A percentile compares a stretch with the other conserved stretches of the same genome.
Evolutionary conservation across 179 eudicot species (phyloP).

Genomic region (Patellifolia procumbens): DNA sequence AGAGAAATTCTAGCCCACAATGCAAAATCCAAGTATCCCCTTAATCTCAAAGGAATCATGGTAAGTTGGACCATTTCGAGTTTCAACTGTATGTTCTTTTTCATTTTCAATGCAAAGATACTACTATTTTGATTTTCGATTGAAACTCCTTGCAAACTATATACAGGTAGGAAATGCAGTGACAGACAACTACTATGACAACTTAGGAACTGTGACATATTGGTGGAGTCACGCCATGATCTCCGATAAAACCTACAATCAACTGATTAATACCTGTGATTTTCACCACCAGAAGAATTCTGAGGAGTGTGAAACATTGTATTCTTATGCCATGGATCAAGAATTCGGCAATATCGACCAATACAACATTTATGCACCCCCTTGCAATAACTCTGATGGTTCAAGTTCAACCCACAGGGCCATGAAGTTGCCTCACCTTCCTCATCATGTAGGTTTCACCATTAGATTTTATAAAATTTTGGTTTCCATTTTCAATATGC

Average conservation of each 20-base stretch:
- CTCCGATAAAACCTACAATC: constrained; percentile 68
- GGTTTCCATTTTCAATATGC: no score
- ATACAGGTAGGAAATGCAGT: constrained; percentile 94
- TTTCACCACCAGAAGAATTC: constrained; percentile 76
- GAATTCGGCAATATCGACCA: constrained; percentile 95
- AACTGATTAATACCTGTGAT: constrained; percentile 70
- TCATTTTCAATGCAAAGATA: no score
- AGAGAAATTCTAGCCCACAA: constrained; percentile 37
- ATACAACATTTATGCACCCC: constrained; percentile 90
- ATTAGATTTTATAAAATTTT: not conserved
- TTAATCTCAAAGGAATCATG: constrained; percentile 50
- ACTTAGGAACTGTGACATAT: constrained; percentile 84
- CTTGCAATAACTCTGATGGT: constrained; percentile 68
- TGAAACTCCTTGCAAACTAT: not conserved
- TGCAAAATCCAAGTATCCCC: constrained; percentile 29
- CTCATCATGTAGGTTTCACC: constrained; percentile 43
- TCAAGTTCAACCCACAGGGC: constrained; percentile 38
- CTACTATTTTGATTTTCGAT: not conserved
- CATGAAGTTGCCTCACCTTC: constrained; percentile 71
- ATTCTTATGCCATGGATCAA: constrained; percentile 83
- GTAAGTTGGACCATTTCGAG: no score
- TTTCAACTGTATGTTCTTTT: no score
- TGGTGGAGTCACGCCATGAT: constrained; percentile 99
- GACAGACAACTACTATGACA: constrained; percentile 88
- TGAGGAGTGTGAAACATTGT: constrained; percentile 73